These are phyloP conservation scores for Aegilops sharonensis DNA, from an alignment of 176 grass and related monocot species.

Conservation along the genomic window DNA sequence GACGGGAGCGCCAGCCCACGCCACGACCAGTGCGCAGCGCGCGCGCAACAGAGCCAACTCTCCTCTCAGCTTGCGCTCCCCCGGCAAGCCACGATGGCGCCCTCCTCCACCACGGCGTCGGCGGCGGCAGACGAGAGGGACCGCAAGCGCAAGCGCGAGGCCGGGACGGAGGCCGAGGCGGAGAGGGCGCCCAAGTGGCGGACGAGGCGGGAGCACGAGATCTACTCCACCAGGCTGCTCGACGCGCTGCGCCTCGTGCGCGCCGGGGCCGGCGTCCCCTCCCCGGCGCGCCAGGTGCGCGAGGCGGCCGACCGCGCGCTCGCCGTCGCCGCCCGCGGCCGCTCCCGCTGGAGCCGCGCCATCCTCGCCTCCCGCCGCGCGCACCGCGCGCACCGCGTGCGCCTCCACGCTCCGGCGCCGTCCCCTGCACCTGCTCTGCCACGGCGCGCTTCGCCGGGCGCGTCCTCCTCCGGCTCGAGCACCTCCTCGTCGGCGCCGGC, in stretches of 20 bases:
- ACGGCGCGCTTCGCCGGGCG: not conserved
- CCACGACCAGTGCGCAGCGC: no score
- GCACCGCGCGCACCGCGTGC: constrained; percentile 5
- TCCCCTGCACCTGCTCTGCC: not conserved
- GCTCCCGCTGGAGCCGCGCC: constrained; percentile 78
- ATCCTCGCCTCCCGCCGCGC: constrained; percentile 44
- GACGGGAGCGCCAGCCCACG: not conserved
- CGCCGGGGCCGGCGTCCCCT: not conserved
- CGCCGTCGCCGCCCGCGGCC: constrained; percentile 54
- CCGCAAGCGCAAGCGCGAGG: constrained; percentile 34
- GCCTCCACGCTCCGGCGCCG: not conserved
- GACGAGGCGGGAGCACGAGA: constrained; percentile 54
- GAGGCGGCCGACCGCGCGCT: constrained; percentile 69
- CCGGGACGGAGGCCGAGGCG: not conserved
- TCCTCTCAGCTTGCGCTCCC: not conserved
- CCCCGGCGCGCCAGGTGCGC: constrained; percentile 36
- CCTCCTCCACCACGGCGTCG: not conserved
- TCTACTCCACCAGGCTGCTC: constrained; percentile 74
- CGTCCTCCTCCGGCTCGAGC: not conserved
- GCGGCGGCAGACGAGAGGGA: not conserved
- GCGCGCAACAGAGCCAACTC: not conserved
- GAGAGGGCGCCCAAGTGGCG: constrained; percentile 39
- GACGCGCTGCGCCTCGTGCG: constrained; percentile 64
- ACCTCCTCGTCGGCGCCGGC: not conserved
- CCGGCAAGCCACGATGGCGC: not conserved